Evolutionary conservation across 495 filamentous ascomycete genomes (phyloP).

Genomic region (Penicillium chermesinum): DNA sequence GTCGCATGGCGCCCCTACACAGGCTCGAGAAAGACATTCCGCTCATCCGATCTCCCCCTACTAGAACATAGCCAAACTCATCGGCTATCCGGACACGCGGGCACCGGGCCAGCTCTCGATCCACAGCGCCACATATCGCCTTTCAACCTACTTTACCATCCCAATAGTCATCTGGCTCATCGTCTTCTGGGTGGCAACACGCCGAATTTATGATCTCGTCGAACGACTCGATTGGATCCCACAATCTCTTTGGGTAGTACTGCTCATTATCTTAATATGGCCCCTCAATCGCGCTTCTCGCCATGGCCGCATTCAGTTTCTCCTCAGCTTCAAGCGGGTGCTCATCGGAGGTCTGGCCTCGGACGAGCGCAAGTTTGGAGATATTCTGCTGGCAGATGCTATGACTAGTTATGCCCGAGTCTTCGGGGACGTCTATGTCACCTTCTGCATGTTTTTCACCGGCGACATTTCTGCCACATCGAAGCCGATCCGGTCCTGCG

Average conservation of each 20-base stretch:
- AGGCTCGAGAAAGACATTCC: neutral
- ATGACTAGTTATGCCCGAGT: slow-evolving; percentile 92
- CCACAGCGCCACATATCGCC: slow-evolving; percentile 74
- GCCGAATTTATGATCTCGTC: slow-evolving; percentile 59
- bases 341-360: slow-evolving; percentile 74
- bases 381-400: slow-evolving; percentile 90
- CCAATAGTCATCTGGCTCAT: slow-evolving; percentile 64
- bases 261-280: slow-evolving; percentile 63
- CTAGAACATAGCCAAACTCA: slow-evolving; percentile 71
- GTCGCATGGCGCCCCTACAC: slow-evolving; percentile 18
- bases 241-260: slow-evolving; percentile 66
- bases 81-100: slow-evolving; percentile 71
- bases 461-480: slow-evolving; percentile 64
- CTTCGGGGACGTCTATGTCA: slow-evolving; percentile 81
- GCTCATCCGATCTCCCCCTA: neutral
- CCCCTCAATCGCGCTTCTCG: slow-evolving; percentile 67
- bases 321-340: slow-evolving; percentile 65
- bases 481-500: slow-evolving; percentile 74
- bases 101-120: slow-evolving; percentile 61
- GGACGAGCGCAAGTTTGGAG: slow-evolving; percentile 84
- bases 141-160: slow-evolving; percentile 68
- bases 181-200: slow-evolving; percentile 78
- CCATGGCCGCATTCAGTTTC: slow-evolving; percentile 68
- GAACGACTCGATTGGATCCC: slow-evolving; percentile 75
- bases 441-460: slow-evolving; percentile 82